Conservation (phyloP, 495 filamentous ascomycete genomes). For the Peziza echinospora region DNA sequence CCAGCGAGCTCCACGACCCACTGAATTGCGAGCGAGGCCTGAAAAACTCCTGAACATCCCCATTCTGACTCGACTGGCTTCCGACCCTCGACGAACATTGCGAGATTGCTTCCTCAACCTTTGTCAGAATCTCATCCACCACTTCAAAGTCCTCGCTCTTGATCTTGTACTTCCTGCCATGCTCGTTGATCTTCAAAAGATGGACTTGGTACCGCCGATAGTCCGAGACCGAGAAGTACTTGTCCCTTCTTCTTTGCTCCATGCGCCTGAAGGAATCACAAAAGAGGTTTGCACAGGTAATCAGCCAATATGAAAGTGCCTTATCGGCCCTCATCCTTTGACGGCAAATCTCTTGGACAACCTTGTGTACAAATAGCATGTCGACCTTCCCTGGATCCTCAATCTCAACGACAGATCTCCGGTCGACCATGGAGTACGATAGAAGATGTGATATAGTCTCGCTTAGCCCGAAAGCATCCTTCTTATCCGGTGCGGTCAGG, state of each 20-base stretch:
- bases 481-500: slow-evolving; percentile 3
- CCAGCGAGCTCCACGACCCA: not conserved
- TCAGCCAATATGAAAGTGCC: too few species aligned
- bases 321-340: slow-evolving; percentile 39
- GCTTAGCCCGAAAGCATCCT: slow-evolving; percentile 36
- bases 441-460: slow-evolving; percentile 30
- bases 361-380: slow-evolving; percentile 41
- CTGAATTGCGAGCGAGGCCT: not conserved
- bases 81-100: not conserved
- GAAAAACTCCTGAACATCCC: not conserved
- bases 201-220: slow-evolving; percentile 51
- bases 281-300: too few species aligned
- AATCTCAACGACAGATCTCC: slow-evolving; percentile 42
- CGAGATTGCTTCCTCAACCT: not conserved
- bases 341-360: slow-evolving; percentile 60
- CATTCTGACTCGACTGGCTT: not conserved
- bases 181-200: slow-evolving; percentile 21
- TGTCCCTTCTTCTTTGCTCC: slow-evolving; percentile 33
- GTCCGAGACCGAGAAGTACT: slow-evolving; percentile 41
- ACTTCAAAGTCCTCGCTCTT: slow-evolving; percentile 4
- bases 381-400: slow-evolving; percentile 35
- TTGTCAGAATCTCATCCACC: slow-evolving; percentile 6
- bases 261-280: slow-evolving; percentile 42
- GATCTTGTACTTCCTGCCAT: slow-evolving; percentile 8
- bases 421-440: slow-evolving; percentile 19